Percentiles rank a stretch among this genome's conserved stretches.
These are phyloP conservation scores for Solanum tarapatanum DNA, from an alignment of 257 asterid species.

Conservation along the genomic window DNA sequence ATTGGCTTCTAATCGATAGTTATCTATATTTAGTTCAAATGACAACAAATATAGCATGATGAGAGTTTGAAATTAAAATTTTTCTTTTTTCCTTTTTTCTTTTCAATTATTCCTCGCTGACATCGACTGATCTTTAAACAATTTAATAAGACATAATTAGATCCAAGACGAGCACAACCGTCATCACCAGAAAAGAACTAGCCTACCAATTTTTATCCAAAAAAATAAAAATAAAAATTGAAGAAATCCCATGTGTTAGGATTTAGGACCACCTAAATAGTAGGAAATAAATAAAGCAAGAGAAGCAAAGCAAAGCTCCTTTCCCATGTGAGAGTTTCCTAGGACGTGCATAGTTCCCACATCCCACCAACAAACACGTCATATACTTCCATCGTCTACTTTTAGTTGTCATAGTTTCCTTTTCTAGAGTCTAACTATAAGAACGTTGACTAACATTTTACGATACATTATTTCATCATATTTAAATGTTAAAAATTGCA, in stretches of 20 bases:
- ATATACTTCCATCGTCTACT: rapidly evolving
- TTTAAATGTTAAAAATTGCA: too few species aligned
- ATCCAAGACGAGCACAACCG: neutral
- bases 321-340: neutral
- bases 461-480: neutral
- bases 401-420: too few species aligned
- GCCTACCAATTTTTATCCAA: neutral
- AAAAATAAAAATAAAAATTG: neutral
- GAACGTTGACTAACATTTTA: rapidly evolving
- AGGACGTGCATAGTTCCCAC: neutral
- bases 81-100: too few species aligned
- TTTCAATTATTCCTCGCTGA: neutral
- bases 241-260: neutral
- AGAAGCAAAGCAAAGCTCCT: neutral
- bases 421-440: too few species aligned
- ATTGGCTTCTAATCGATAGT: rapidly evolving
- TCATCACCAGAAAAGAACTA: neutral
- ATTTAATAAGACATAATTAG: rapidly evolving
- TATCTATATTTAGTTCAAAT: too few species aligned
- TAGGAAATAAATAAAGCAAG: neutral
- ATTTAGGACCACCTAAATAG: neutral
- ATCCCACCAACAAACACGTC: neutral
- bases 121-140: neutral
- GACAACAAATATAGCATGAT: too few species aligned
- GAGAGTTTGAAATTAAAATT: neutral